A percentile compares a stretch with the other conserved stretches of the same genome.
These are phyloP conservation scores for Blastobotrys robertii DNA, from an alignment of 805 yeast genomes.

Conservation along the genomic window DNA sequence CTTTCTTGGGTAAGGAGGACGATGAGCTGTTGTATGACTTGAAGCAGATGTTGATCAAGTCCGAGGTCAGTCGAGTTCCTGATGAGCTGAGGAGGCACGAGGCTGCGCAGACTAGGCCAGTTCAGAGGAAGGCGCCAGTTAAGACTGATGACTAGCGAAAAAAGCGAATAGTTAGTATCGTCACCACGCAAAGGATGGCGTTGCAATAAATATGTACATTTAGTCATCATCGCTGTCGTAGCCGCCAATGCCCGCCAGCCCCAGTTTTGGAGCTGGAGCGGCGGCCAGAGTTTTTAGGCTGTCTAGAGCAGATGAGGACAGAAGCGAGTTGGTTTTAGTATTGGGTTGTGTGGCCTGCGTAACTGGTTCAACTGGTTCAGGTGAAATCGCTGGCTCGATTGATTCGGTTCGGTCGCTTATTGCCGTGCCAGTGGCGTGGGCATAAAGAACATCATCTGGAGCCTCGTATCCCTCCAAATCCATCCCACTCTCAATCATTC, in stretches of 20 bases:
- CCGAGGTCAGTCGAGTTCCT: constrained; percentile 32
- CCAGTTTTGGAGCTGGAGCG: not conserved
- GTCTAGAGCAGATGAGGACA: not conserved
- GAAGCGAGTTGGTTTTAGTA: not conserved
- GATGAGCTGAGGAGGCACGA: constrained; percentile 28
- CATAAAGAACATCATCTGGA: constrained; percentile 20
- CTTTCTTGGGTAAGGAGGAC: constrained; percentile 58
- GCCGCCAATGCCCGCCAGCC: constrained; percentile 1
- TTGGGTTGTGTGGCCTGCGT: too few species aligned
- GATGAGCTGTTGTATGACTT: constrained; percentile 47
- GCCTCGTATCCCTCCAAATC: constrained; percentile 22
- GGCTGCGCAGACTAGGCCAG: constrained; percentile 8
- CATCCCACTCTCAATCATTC: constrained; percentile 10
- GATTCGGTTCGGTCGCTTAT: not conserved
- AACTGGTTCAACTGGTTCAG: too few species aligned
- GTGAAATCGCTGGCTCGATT: not conserved
- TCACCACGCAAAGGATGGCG: not conserved
- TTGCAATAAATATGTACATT: not conserved
- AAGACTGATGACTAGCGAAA: not conserved
- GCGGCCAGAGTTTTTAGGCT: constrained; percentile 1
- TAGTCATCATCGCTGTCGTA: constrained; percentile 6
- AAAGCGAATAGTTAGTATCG: too few species aligned
- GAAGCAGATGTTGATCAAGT: constrained; percentile 37
- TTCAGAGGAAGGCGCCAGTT: not conserved
- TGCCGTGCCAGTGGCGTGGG: constrained; percentile 3